Evolutionary conservation across 768 basidiomycete genomes (phyloP).

Genomic region (Tephrocybe sp.): DNA sequence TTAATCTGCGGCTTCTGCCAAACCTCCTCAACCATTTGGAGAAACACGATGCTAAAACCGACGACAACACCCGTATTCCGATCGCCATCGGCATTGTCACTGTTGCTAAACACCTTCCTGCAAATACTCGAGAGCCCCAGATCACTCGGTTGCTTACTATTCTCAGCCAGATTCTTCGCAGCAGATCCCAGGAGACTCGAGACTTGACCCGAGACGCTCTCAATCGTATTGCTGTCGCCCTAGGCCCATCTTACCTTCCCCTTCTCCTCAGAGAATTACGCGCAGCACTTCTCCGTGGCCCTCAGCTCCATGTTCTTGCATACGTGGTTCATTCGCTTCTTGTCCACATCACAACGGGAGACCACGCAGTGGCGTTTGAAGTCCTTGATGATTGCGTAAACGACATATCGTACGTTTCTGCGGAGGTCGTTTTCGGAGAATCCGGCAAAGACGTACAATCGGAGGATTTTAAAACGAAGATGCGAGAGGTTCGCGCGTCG

Average conservation of each 20-base stretch:
- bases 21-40: conserved; percentile 79
- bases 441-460: conserved; percentile 86
- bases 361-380: conserved; percentile 52
- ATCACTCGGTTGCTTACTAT: conserved; percentile 77
- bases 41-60: conserved; percentile 72
- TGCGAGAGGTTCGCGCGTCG: conserved; percentile 86
- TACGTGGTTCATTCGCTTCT: conserved; percentile 81
- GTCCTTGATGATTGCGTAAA: conserved; percentile 75
- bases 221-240: conserved; percentile 69
- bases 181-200: conserved; percentile 89
- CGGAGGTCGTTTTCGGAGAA: conserved; percentile 92
- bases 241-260: conserved; percentile 77
- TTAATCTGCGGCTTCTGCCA: conserved; percentile 77
- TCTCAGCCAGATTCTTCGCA: conserved; percentile 88
- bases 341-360: conserved; percentile 71
- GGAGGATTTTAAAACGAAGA: conserved; percentile 93
- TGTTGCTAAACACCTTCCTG: conserved; percentile 80
- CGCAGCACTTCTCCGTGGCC: conserved; percentile 84
- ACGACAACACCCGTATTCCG: conserved; percentile 86
- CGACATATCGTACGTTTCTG: conserved; percentile 77
- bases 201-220: conserved; percentile 84
- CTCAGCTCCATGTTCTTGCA: conserved; percentile 92
- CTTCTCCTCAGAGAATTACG: conserved; percentile 77
- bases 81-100: conserved; percentile 85
- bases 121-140: conserved; percentile 59